phyloP scores from a whole-genome alignment of 164 flowering plant genomes.

The Chimonanthus salicifolius region DNA sequence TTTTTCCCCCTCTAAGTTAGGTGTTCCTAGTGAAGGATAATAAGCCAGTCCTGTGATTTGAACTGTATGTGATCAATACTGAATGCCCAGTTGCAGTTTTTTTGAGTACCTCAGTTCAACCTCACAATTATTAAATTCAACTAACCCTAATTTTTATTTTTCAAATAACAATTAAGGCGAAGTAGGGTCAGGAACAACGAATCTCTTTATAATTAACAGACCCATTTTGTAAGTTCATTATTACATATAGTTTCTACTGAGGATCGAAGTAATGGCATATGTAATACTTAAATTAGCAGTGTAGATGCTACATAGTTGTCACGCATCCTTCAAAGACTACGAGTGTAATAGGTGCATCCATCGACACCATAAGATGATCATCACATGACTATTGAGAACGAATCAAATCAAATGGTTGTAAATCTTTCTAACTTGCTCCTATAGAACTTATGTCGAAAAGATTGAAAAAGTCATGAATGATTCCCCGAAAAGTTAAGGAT shows the following conservation, averaged over 20 bases:
- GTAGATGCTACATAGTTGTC: neutral
- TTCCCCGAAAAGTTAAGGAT: too few species aligned
- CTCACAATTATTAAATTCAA: neutral
- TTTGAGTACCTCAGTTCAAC: constrained; percentile 11
- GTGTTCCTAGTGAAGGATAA: constrained; percentile 6
- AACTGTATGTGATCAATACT: constrained; percentile 14
- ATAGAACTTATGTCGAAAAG: too few species aligned
- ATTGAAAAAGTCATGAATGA: too few species aligned
- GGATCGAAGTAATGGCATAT: neutral
- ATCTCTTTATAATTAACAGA: too few species aligned
- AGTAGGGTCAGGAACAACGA: too few species aligned
- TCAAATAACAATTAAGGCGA: too few species aligned
- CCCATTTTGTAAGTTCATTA: too few species aligned
- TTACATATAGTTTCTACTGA: too few species aligned
- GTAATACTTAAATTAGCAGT: too few species aligned
- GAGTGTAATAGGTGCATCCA: neutral
- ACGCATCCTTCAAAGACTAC: neutral
- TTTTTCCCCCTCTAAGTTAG: neutral
- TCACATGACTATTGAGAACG: neutral
- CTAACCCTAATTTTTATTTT: too few species aligned
- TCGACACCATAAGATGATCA: neutral
- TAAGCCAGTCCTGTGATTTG: constrained; percentile 8
- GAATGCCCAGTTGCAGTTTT: constrained; percentile 18
- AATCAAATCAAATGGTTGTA: too few species aligned
- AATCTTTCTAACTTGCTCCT: too few species aligned